Evolutionary conservation across 176 grass and related monocot species (phyloP), one percentile per base, ranked within the genome.

Genomic region (Thalia dealbata): DNA sequence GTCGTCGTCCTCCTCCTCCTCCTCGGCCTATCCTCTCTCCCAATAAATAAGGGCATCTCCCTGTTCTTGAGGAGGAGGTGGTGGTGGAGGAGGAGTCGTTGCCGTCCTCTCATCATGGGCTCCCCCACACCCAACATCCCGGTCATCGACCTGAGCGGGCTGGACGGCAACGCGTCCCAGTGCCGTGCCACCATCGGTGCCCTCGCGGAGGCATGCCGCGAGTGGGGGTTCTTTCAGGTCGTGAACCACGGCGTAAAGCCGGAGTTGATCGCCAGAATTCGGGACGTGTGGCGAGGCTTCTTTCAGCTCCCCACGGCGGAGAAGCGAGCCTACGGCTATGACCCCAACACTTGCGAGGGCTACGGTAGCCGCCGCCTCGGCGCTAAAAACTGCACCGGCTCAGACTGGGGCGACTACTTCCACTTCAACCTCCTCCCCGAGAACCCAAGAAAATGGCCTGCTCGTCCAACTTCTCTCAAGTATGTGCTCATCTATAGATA

Each of bases 151-250:
- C n/a, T n/a, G n/a, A n/a, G n/a, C n/a, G n/a, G n/a, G n/a, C n/a
- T n/a, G n/a, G n/a, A n/a, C n/a, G n/a, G 19, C 38, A 44, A 21
- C 16, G 70, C 52, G 12, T 26, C 0, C 26, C 68, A 44, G 24
- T 63, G 25, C 29, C 73, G 55, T 18, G 80, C 80, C 25, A 71
- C 66, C 30, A 56, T 82, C 18, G 16, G 50, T 14, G 66, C 78
- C 22, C 46, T 81, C 11, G 48, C 78, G 1, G 70, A 62, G 7
- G 83, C 83, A 26, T 85, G 83, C 69, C 73, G 78, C 56, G 78
- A 85, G 19, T 85, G 83, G 83, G 83, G 83, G 59, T 77, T 85
- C 77, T 85, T 85, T 56, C 83, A 85, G 50, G 78, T 85, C 42
- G 73, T 81, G 30, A 85, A 85, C 78, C 83, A 85, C 24, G 83